Evolutionary conservation across 2,329 filamentous ascomycete species (phyloP), one percentile per base, ranked within the genome.

Genomic region (Pyrenochaeta sp.): DNA sequence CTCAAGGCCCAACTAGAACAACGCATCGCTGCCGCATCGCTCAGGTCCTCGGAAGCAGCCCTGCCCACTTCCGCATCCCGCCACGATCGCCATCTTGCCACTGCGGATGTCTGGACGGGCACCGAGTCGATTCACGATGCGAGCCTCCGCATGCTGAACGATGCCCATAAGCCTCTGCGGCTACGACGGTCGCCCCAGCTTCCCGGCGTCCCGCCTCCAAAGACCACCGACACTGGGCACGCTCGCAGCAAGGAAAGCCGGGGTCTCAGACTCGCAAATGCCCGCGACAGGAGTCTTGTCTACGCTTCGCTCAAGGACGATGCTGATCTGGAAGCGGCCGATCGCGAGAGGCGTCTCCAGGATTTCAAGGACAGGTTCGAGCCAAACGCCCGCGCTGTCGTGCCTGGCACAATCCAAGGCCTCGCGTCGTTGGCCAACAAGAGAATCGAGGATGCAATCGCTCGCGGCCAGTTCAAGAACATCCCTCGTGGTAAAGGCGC

Each of bases 361-460:
- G 85, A 94, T 64, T 81, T 97, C 46, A 86, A 87, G 24, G 91
- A 96, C 44, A 81, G 92, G 1, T 96, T 97, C 58, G 76, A 82
- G 11, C 86, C 92, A 0, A 83, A 80, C 2, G 87, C 85, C 3
- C 81, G 90, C 32, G 77, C 84, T 0, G 82, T 95, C 72, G 82
- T 95, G 71, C 90, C 92, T 1, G 87, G 85, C 42, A 85, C 89
- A 0, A 74, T 97, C 2, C 82, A 87, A 22, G 94, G 92, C 0
- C 76, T 99, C 10, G 82, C 87, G 3, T 88, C 88, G 0, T 72
- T 97, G 36, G 94, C 94, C 1, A 96, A 97, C 67, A 87, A 96
- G 72, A 78, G 87, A 15, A 97, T 99, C 48, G 93, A 96, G 68
- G 87, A 96, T 65, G 94, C 94, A 5, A 96, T 97, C 61, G 88